Conservation (phyloP, 305 asterid species). For the Fraxinus paxiana region DNA sequence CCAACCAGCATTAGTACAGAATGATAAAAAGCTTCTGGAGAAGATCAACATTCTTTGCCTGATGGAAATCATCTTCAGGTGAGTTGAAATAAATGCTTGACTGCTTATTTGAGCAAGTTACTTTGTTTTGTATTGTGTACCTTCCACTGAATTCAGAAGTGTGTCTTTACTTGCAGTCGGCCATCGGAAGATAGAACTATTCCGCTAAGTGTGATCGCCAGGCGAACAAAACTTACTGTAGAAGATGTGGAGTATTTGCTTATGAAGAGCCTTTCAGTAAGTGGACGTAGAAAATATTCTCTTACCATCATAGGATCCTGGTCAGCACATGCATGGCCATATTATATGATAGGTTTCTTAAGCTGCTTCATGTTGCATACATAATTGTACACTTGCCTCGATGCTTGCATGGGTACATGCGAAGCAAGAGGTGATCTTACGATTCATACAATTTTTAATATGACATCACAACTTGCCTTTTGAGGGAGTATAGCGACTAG, state of each 20-base stretch:
- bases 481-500: neutral
- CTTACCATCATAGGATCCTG: neutral
- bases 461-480: neutral
- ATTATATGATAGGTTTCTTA: neutral
- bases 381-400: neutral
- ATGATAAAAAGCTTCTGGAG: constrained; percentile 81
- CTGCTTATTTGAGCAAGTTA: constrained; percentile 7
- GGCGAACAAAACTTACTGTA: constrained; percentile 67
- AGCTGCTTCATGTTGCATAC: neutral
- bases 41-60: constrained; percentile 90
- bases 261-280: constrained; percentile 93
- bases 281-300: constrained; percentile 21
- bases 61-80: constrained; percentile 96
- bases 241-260: constrained; percentile 90
- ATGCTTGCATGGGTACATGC: neutral
- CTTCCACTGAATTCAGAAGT: constrained; percentile 13
- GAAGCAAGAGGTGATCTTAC: no score
- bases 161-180: constrained; percentile 54
- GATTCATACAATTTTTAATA: neutral
- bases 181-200: constrained; percentile 90
- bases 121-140: neutral
- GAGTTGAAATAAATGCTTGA: neutral
- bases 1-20: constrained; percentile 89
- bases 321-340: neutral
- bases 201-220: constrained; percentile 65